These are phyloP conservation scores for Trichoderma pleuroti DNA, from an alignment of 2,329 filamentous ascomycete species.

Conservation along the genomic window DNA sequence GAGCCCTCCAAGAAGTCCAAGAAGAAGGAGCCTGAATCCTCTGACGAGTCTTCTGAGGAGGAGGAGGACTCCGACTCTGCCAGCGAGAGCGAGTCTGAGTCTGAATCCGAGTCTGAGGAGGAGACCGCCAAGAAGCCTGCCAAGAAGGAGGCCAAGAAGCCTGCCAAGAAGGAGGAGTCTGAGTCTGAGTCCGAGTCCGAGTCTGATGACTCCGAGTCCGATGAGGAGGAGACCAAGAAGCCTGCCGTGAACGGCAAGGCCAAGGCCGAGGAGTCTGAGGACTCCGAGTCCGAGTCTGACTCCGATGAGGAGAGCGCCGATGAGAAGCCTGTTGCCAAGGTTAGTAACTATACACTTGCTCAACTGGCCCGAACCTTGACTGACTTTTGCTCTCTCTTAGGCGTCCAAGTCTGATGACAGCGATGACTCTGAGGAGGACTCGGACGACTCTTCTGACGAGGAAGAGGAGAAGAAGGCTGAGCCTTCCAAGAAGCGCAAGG, in stretches of 20 bases:
- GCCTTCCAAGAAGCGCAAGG: constrained; percentile 48
- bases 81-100: constrained; percentile 30
- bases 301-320: constrained; percentile 36
- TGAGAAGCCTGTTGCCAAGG: constrained; percentile 32
- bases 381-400: constrained; percentile 19
- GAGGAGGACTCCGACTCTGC: constrained; percentile 33
- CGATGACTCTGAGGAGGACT: constrained; percentile 34
- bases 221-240: constrained; percentile 31
- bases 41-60: constrained; percentile 33
- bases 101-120: constrained; percentile 24
- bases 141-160: constrained; percentile 33
- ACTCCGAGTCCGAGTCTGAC: constrained; percentile 34
- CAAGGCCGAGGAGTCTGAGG: constrained; percentile 31
- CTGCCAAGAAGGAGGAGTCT: constrained; percentile 28
- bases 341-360: neutral
- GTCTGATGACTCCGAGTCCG: constrained; percentile 31
- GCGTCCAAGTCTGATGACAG: constrained; percentile 28
- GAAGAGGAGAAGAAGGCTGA: constrained; percentile 37
- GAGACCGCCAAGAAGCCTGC: constrained; percentile 23
- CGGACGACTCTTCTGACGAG: constrained; percentile 35
- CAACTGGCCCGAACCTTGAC: neutral
- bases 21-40: constrained; percentile 44
- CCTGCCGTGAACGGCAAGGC: constrained; percentile 31
- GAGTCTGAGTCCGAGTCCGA: constrained; percentile 31
- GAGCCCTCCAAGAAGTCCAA: constrained; percentile 46